Base-by-base conservation (phyloP, 768 basidiomycete species). In the Russula emetica region DNA sequence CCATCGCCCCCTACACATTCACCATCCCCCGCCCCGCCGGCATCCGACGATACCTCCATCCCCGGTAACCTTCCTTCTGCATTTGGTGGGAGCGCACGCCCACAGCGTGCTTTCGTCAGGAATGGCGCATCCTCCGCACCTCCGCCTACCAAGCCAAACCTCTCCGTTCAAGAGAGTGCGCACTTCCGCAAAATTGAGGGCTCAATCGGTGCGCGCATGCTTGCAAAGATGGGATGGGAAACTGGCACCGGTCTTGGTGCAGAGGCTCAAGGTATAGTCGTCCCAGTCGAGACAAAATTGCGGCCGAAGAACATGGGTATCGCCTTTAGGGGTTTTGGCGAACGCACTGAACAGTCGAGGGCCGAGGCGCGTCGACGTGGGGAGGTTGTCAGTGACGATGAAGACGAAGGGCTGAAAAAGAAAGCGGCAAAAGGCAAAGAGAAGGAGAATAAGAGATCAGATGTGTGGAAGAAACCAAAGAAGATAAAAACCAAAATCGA, bases 181-280 rank as follows among this genome's bases (percentile, higher is more conserved):
- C 95, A 98, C 72, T 96, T 99, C 74, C 80, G 77, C 66, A 91
- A 89, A 69, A 79, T 98, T 14, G 79, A 83, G 47, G 82, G 84
- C 18, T 80, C 88, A 0, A 87, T 93, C 65, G 96, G 94, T 69
- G 90, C 95, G 22, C 87, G 87, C 61, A 85, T 98, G 84, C 83
- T 99, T 26, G 83, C 84, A 34, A 98, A 95, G 78, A 94, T 95
- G 88, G 97, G 97, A 9, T 99, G 97, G 96, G 79, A 86, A 71
- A 77, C 87, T 0, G 96, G 87, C 4, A 80, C 80, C 3, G 94
- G 94, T 68, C 80, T 96, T 10, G 94, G 94, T 66, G 74, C 80
- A 1, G 75, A 76, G 1, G 87, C 88, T 1, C 85, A 88, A 68
- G 94, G 94, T 69, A 95, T 95, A 55, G 84, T 92, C n/a, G 85